A percentile compares a stretch with the other conserved stretches of the same genome.
These are phyloP conservation scores for Tulasnella sp. DNA, from an alignment of 768 basidiomycete genomes.

Conservation along the genomic window DNA sequence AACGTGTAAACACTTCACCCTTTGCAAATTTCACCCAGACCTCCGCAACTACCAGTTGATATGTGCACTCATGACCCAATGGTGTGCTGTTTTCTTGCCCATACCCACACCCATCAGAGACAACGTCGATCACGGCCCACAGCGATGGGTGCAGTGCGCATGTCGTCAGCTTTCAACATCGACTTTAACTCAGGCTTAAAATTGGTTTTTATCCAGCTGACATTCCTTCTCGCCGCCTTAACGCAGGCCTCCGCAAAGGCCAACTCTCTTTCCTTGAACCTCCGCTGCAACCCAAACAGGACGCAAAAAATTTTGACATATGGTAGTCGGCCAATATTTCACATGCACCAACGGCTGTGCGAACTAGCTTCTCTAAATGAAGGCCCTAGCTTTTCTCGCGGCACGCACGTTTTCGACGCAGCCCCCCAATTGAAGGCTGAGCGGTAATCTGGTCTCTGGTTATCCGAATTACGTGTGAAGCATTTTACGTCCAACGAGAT, in stretches of 20 bases:
- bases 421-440: slow-evolving; percentile 1
- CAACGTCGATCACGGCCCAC: neutral
- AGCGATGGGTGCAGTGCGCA: neutral
- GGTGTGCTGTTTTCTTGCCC: slow-evolving; percentile 2
- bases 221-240: slow-evolving; percentile 5
- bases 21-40: slow-evolving; percentile 5
- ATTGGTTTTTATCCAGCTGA: slow-evolving; percentile 3
- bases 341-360: neutral
- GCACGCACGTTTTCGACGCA: slow-evolving; percentile 1
- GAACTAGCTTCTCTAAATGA: slow-evolving; percentile 5
- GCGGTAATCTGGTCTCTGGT: neutral
- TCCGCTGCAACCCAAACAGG: neutral
- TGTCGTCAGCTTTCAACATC: slow-evolving; percentile 5
- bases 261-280: neutral
- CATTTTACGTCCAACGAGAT: slow-evolving; percentile 7
- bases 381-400: neutral
- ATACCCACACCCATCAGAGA: slow-evolving; percentile 8
- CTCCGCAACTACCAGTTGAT: neutral
- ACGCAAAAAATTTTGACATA: neutral
- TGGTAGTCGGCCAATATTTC: neutral
- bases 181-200: neutral
- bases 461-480: slow-evolving; percentile 7
- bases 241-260: slow-evolving; percentile 12
- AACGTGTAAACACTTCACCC: slow-evolving; percentile 5
- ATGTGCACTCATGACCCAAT: neutral